Conservation (phyloP, 345 rosid genomes). For the Combretum micranthum region DNA sequence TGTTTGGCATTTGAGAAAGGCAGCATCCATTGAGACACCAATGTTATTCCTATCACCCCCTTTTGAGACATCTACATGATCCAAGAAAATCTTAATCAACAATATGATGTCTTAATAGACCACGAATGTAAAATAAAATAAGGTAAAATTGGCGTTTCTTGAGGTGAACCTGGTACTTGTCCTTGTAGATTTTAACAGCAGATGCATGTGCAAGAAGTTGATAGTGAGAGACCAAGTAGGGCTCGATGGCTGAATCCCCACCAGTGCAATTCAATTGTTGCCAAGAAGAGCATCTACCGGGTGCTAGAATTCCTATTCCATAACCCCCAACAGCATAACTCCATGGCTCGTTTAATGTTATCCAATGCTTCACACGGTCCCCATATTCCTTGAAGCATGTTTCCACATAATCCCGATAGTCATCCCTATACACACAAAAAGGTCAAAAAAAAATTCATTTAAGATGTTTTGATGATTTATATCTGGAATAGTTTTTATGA, state of each 20-base stretch:
- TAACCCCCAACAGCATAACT: slow-evolving; percentile 24
- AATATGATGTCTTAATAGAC: too few relatives aligned
- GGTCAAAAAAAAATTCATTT: background rate
- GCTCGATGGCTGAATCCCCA: slow-evolving; percentile 43
- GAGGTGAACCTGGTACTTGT: slow-evolving; percentile 27
- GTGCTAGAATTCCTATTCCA: slow-evolving; percentile 19
- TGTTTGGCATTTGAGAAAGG: slow-evolving; percentile 24
- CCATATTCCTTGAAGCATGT: slow-evolving; percentile 40
- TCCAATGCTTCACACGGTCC: slow-evolving; percentile 58
- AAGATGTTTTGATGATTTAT: too few relatives aligned
- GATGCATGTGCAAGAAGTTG: slow-evolving; percentile 46
- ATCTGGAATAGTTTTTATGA: too few relatives aligned
- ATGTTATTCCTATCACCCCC: slow-evolving; percentile 39
- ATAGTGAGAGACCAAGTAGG: slow-evolving; percentile 39
- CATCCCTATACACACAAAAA: slow-evolving; percentile 18
- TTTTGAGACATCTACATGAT: slow-evolving; percentile 26
- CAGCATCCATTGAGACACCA: slow-evolving; percentile 30
- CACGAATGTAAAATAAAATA: too few relatives aligned
- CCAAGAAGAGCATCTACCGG: slow-evolving; percentile 40
- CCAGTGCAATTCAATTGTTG: slow-evolving; percentile 21
- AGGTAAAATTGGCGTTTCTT: background rate
- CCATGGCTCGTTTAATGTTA: slow-evolving; percentile 46
- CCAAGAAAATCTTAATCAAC: too few relatives aligned
- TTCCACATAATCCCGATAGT: slow-evolving; percentile 31
- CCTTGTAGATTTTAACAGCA: slow-evolving; percentile 25